Evolutionary conservation across 2,329 filamentous ascomycete genomes (phyloP), one percentile per base, ranked within the genome.

Genomic region (Pseudogymnoascus verrucosus): DNA sequence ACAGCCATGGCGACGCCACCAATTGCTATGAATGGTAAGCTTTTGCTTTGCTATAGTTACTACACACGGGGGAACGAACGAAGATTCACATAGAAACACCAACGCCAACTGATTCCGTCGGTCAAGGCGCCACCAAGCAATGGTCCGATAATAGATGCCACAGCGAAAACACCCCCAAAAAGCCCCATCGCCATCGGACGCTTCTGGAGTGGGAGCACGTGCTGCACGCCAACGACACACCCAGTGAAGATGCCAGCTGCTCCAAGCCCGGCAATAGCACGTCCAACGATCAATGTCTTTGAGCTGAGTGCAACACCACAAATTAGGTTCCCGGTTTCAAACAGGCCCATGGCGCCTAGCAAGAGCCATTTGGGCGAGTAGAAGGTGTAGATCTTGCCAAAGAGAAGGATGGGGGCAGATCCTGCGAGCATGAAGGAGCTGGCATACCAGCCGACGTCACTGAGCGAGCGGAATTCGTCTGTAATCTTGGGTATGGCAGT

Each of bases 81-180:
- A 7, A 80, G 70, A 61, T 78, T 78, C 65, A 68, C 67, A 61
- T 69, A 71, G 62, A 71, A 70, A 47, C 72, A 74, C 72, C 71
- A 73, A 57, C 72, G 64, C 72, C 71, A 74, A 66, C 66, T 72
- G 64, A 64, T 68, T 10, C 66, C 64, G 4, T 76, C 76, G 12
- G 74, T 78, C 62, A 77, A 77, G 11, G 71, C 76, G 21, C 77
- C 77, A 37, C 77, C 77, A 7, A 78, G 63, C 10, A 71, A 39
- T 3, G 70, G 70, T 64, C 70, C 78, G 40, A 67, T 62, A 42
- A 70, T 66, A 39, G 68, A 68, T 23, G 69, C 67, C 42, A 71
- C 65, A 26, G 67, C 68, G 40, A 66, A 70, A 62, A 69, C 67
- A 39, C 64, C 62, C 37, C 67, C 68, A 26, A 70, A 39, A 5